Evolutionary conservation across 768 basidiomycete species (phyloP).

Genomic region (Amylocystis lapponica): DNA sequence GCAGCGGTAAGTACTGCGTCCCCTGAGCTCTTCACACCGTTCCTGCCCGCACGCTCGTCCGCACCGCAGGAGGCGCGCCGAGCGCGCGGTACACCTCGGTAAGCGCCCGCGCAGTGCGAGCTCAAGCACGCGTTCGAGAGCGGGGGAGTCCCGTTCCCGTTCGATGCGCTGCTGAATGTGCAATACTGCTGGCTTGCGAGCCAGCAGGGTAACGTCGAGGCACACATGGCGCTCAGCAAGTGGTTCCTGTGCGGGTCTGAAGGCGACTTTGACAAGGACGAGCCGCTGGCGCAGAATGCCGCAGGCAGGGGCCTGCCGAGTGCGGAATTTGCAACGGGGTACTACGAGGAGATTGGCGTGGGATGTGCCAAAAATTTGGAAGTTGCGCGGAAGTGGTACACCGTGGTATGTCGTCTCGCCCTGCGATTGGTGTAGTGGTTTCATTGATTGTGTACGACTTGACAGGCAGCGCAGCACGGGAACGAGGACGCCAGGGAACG

Average conservation of each 20-base stretch:
- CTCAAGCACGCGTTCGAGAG: constrained; percentile 91
- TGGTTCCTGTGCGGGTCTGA: constrained; percentile 93
- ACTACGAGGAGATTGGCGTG: constrained; percentile 91
- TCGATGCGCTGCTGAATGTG: constrained; percentile 85
- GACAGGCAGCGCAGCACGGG: constrained; percentile 67
- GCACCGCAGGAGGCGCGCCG: constrained; percentile 59
- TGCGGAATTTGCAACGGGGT: constrained; percentile 95
- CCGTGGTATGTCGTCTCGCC: constrained; percentile 38
- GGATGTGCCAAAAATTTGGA: constrained; percentile 62
- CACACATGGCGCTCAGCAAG: constrained; percentile 94
- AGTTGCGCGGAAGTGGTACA: constrained; percentile 75
- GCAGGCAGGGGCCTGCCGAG: constrained; percentile 67
- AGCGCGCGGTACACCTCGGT: constrained; percentile 84
- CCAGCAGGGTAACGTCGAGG: constrained; percentile 85
- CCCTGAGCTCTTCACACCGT: constrained; percentile 44
- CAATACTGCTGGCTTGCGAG: constrained; percentile 85
- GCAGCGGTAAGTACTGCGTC: too few species aligned
- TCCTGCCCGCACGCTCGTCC: constrained; percentile 44
- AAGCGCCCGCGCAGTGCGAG: constrained; percentile 88
- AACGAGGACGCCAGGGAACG: constrained; percentile 81
- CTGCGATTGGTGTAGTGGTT: too few species aligned
- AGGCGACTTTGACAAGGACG: constrained; percentile 80
- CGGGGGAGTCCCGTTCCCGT: constrained; percentile 76
- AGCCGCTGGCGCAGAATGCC: constrained; percentile 77
- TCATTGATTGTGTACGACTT: too few species aligned